Conservation (phyloP, 2,329 filamentous ascomycete species). For the Aureobasidium sp. region DNA sequence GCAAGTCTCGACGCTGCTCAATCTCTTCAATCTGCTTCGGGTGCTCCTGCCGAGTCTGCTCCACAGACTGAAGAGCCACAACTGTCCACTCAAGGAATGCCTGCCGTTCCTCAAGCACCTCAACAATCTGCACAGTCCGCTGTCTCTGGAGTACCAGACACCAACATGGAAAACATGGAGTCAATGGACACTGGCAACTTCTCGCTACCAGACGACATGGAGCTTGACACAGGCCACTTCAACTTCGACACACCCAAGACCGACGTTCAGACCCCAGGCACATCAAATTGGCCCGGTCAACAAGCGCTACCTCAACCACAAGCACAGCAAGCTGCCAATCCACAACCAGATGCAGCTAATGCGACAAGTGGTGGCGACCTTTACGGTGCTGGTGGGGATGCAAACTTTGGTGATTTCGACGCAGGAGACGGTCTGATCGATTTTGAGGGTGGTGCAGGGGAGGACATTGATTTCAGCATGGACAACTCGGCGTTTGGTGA, state of each 20-base stretch:
- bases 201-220: conserved; percentile 16
- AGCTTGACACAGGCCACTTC: conserved; percentile 16
- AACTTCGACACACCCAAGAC: conserved; percentile 12
- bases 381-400: not conserved
- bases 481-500: conserved; percentile 79
- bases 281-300: conserved; percentile 6
- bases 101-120: not conserved
- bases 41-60: not conserved
- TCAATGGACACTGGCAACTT: conserved; percentile 18
- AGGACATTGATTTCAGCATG: conserved; percentile 60
- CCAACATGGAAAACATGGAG: conserved; percentile 16
- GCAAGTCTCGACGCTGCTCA: conserved; percentile 48
- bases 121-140: conserved; percentile 7
- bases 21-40: conserved; percentile 49
- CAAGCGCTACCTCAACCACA: conserved; percentile 4
- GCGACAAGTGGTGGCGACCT: conserved; percentile 38
- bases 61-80: not conserved
- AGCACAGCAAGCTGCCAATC: conserved; percentile 10
- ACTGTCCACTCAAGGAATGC: not conserved
- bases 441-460: conserved; percentile 36
- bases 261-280: not conserved
- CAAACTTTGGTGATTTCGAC: conserved; percentile 49
- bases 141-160: not conserved
- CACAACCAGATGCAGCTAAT: conserved; percentile 10
- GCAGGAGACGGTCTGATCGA: conserved; percentile 44